These are phyloP conservation scores for Skeletonema menzelii DNA, from an alignment of 108 stramenopile species.

Conservation along the genomic window DNA sequence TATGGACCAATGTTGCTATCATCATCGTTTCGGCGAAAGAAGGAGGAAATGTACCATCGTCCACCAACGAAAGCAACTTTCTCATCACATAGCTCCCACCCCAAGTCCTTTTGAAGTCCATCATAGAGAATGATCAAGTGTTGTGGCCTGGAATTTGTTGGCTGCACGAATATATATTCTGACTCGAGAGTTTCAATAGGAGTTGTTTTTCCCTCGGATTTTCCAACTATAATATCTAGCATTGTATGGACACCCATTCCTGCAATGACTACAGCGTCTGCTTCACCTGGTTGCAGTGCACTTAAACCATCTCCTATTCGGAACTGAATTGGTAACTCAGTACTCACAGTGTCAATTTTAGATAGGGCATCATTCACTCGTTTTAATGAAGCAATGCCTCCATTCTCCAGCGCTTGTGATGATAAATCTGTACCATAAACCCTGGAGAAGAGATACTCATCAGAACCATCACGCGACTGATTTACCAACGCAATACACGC, in stretches of 20 bases:
- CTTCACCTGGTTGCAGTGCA: conserved; percentile 55
- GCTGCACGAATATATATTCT: conserved; percentile 62
- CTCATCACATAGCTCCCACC: conserved; percentile 63
- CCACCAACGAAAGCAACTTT: conserved; percentile 51
- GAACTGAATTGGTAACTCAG: conserved; percentile 58
- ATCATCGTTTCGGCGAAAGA: conserved; percentile 36
- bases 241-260: conserved; percentile 85
- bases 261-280: conserved; percentile 73
- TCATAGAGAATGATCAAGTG: conserved; percentile 67
- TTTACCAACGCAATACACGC: conserved; percentile 50
- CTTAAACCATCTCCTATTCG: conserved; percentile 68
- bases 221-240: conserved; percentile 53
- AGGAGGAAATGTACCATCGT: conserved; percentile 68
- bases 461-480: neutral
- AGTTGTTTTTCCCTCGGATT: neutral
- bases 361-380: conserved; percentile 8
- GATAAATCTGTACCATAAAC: conserved; percentile 80
- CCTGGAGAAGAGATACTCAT: conserved; percentile 31
- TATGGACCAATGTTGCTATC: neutral
- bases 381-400: conserved; percentile 39
- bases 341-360: neutral
- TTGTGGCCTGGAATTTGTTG: conserved; percentile 73
- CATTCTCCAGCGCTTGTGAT: conserved; percentile 52
- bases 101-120: conserved; percentile 38
- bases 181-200: conserved; percentile 49